A percentile compares a stretch with the other conserved stretches of the same genome.
These are phyloP conservation scores for Petunia hybrid DNA, from an alignment of 305 asterid species.

Conservation along the genomic window DNA sequence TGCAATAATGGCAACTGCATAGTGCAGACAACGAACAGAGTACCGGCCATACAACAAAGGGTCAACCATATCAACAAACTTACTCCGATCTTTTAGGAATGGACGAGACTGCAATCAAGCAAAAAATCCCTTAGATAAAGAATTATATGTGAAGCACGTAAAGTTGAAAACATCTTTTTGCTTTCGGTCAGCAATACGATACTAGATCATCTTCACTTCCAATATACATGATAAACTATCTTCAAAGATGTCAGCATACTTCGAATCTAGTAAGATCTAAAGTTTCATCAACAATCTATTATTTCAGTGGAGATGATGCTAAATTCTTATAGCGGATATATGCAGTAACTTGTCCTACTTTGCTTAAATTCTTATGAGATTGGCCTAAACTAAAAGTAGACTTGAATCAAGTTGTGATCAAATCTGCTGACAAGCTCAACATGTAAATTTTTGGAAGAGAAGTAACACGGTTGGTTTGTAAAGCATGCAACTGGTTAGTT, in stretches of 20 bases:
- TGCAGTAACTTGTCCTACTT: neutral
- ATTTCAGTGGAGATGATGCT: neutral
- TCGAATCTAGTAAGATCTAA: neutral
- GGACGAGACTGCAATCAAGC: slow-evolving; percentile 64
- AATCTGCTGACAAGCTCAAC: slow-evolving; percentile 5
- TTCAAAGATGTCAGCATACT: neutral
- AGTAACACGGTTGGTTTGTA: neutral
- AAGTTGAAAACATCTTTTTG: neutral
- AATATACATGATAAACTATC: neutral
- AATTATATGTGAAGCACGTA: neutral
- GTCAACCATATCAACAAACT: slow-evolving; percentile 64
- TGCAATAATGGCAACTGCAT: slow-evolving; percentile 69
- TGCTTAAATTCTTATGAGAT: slow-evolving; percentile 6
- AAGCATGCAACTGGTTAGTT: neutral
- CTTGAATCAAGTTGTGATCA: slow-evolving; percentile 9
- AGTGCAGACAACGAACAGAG: slow-evolving; percentile 65
- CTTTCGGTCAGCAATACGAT: neutral
- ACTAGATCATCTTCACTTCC: neutral
- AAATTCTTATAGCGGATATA: neutral
- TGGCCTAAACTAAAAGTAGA: neutral
- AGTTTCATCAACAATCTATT: neutral
- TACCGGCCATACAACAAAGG: slow-evolving; percentile 62
- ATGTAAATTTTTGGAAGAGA: neutral
- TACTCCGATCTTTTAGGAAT: slow-evolving; percentile 59
- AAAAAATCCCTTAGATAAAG: neutral